Conservation (phyloP, 2,329 filamentous ascomycete genomes). For the Curvularia hawaiiensis region DNA sequence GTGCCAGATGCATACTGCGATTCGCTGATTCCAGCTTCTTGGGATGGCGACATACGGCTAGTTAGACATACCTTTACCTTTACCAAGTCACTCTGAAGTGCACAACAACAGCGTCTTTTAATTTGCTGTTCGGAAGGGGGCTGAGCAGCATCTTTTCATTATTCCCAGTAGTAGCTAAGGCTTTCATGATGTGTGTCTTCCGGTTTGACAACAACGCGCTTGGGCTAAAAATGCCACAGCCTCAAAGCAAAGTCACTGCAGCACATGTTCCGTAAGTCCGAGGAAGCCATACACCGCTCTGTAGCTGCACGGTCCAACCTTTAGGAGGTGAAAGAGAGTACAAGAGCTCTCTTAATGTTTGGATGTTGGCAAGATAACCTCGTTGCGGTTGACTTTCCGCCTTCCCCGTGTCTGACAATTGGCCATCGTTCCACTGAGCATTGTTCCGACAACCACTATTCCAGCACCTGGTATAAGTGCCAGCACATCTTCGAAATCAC, state of each 20-base stretch:
- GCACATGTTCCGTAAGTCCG: neutral
- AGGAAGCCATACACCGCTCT: neutral
- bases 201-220: neutral
- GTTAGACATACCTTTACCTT: conserved; percentile 6
- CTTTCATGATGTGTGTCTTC: neutral
- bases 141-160: neutral
- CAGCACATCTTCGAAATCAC: neutral
- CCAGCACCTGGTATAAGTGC: neutral
- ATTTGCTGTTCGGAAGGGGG: conserved; percentile 3
- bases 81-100: conserved; percentile 10
- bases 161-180: neutral
- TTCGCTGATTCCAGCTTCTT: neutral
- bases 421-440: neutral
- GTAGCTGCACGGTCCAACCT: neutral
- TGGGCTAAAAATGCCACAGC: conserved; percentile 2
- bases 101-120: conserved; percentile 27
- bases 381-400: neutral
- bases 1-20: neutral
- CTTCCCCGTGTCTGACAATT: neutral
- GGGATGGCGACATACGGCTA: neutral
- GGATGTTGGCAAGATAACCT: neutral
- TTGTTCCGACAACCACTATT: neutral
- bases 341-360: neutral
- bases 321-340: neutral
- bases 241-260: neutral